phyloP scores from a whole-genome alignment of 192 early-diverging fungal species.

The Coemansia sp. region DNA sequence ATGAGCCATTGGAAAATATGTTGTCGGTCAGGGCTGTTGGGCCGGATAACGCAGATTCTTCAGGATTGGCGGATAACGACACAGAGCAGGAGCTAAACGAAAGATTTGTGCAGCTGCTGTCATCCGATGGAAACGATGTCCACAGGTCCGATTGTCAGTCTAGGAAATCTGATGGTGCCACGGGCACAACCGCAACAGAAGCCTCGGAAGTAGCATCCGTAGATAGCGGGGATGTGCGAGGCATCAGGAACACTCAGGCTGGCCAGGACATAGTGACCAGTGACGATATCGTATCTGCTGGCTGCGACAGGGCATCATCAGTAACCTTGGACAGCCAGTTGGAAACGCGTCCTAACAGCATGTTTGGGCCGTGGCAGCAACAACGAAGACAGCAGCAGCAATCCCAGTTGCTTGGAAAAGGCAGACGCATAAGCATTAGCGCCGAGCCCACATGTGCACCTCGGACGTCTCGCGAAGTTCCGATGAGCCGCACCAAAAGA shows the following conservation, averaged over 20 bases:
- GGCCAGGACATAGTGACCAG: not conserved
- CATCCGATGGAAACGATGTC: constrained; percentile 1
- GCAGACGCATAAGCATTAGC: constrained; percentile 1
- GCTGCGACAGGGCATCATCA: constrained; percentile 15
- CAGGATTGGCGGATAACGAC: not conserved
- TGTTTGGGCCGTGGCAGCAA: not conserved
- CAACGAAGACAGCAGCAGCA: constrained; percentile 5
- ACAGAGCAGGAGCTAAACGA: not conserved
- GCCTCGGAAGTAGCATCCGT: not conserved
- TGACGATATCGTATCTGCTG: constrained; percentile 6
- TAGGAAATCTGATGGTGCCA: not conserved
- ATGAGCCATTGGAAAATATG: not conserved
- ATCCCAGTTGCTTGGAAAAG: not conserved
- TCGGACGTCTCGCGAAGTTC: constrained; percentile 1
- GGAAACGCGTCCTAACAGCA: not conserved
- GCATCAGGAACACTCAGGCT: not conserved
- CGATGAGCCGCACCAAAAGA: not conserved
- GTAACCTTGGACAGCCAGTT: constrained; percentile 18
- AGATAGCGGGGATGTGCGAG: not conserved
- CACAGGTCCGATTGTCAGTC: not conserved
- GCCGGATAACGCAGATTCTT: not conserved
- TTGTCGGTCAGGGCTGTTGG: not conserved
- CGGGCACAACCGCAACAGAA: not conserved
- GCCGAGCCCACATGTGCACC: constrained; percentile 3
- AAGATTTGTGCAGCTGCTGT: not conserved